phyloP scores from a whole-genome alignment of 2,329 filamentous ascomycete genomes.

The Emergomyces africanus region DNA sequence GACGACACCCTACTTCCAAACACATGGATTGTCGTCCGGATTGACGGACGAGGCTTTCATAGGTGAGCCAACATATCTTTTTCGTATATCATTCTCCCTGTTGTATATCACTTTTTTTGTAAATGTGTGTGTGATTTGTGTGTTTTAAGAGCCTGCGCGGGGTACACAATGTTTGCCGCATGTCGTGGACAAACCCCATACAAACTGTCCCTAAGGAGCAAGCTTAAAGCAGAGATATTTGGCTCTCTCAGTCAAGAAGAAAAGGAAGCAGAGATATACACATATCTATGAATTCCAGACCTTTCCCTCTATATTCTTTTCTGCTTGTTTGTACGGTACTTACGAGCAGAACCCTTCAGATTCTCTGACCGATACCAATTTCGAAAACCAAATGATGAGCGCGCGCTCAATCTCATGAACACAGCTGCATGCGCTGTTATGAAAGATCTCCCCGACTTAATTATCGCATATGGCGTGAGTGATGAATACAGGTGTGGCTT shows the following conservation, averaged over 20 bases:
- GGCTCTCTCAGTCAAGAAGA: not conserved
- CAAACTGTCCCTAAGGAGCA: too few species aligned
- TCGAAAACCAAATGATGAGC: conserved; percentile 80
- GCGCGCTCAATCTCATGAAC: conserved; percentile 90
- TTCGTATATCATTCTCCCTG: not conserved
- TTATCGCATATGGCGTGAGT: conserved; percentile 82
- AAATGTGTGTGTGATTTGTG: not conserved
- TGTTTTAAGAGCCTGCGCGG: too few species aligned
- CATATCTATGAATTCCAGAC: not conserved
- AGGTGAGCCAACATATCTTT: conserved; percentile 46
- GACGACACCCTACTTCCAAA: conserved; percentile 68
- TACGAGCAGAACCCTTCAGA: conserved; percentile 31
- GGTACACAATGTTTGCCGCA: too few species aligned
- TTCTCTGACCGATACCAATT: conserved; percentile 75
- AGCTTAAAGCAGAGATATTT: too few species aligned
- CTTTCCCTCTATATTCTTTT: not conserved
- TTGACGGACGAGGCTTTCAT: conserved; percentile 90
- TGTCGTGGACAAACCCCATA: too few species aligned
- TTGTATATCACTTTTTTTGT: not conserved
- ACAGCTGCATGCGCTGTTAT: conserved; percentile 75
- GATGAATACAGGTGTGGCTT: conserved; percentile 60
- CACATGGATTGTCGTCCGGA: conserved; percentile 88
- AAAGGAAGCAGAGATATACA: not conserved
- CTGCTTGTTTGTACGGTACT: too few species aligned
- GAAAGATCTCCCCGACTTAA: conserved; percentile 69